phyloP scores from a whole-genome alignment of 805 yeast genomes.

The Komagataella populi region DNA sequence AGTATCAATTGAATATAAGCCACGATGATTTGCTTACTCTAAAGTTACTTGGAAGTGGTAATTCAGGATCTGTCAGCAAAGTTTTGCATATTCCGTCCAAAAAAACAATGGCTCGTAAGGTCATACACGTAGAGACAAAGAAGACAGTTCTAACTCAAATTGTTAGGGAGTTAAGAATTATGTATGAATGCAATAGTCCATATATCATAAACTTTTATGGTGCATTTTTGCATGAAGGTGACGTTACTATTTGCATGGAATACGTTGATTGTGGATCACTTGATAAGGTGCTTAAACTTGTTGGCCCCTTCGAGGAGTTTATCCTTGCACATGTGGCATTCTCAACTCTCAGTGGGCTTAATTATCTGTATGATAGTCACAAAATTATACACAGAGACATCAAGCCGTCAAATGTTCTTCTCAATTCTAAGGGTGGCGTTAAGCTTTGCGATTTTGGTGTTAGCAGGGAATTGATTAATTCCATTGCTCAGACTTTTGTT shows the following conservation, averaged over 20 bases:
- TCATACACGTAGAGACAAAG: slow-evolving; percentile 75
- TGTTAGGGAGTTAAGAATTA: slow-evolving; percentile 73
- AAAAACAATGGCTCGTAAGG: slow-evolving; percentile 80
- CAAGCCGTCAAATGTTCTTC: slow-evolving; percentile 86
- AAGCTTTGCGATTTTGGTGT: slow-evolving; percentile 97
- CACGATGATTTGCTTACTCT: slow-evolving; percentile 62
- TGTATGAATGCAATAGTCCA: slow-evolving; percentile 80
- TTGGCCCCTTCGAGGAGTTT: slow-evolving; percentile 53
- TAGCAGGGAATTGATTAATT: slow-evolving; percentile 78
- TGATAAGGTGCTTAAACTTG: slow-evolving; percentile 54
- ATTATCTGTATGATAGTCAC: slow-evolving; percentile 70
- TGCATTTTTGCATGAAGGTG: slow-evolving; percentile 61
- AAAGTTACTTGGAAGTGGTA: slow-evolving; percentile 80
- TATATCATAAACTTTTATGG: slow-evolving; percentile 87
- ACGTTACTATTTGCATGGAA: slow-evolving; percentile 88
- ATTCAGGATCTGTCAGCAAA: slow-evolving; percentile 84
- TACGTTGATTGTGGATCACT: slow-evolving; percentile 91
- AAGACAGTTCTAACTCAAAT: slow-evolving; percentile 71
- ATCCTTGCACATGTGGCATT: slow-evolving; percentile 63
- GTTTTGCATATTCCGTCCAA: slow-evolving; percentile 84
- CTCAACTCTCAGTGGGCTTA: slow-evolving; percentile 68
- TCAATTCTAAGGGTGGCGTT: slow-evolving; percentile 76
- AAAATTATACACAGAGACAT: slow-evolving; percentile 92
- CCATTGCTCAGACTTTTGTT: slow-evolving; percentile 94
- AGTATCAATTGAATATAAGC: slow-evolving; percentile 35